Base-by-base conservation (phyloP, 2,329 filamentous ascomycete genomes). In the Chrysosporium queenslandicum region DNA sequence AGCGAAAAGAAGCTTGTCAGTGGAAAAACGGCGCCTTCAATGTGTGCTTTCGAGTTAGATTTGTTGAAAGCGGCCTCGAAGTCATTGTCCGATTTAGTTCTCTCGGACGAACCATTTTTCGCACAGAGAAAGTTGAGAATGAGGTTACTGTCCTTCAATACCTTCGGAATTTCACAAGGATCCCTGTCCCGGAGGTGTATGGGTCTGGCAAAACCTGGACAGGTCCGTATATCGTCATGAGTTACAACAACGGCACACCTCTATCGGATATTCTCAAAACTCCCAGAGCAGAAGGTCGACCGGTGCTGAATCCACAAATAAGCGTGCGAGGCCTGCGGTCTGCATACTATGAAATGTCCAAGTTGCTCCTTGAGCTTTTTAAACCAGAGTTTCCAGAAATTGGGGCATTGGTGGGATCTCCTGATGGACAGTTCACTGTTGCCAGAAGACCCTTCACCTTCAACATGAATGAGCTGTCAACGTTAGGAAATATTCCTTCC, bases 21-120 rank as follows among this genome's bases (percentile, higher is more conserved):
- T 57, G 60, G 34, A 46, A 56, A n/a, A 63, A 60, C 39, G 62
- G 65, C 20, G 60, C 62, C 46, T 67, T 65, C 29, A 66, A 66
- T 57, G 39, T 65, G 16, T 64, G 63, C 46, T 66, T 62, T 49
- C 57, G 58, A 40, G 62, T 67, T 46, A 62, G 58, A 16, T 64
- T 57, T 46, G 32, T 36, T 36, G 32, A 36, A 4, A 36, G 32
- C 32, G 32, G 32, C 8, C 32, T n/a, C 32, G 32, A 36, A 16
- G 34, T n/a, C n/a, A n/a, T n/a, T n/a, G n/a, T n/a, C n/a, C n/a
- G n/a, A n/a, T n/a, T n/a, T n/a, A n/a, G n/a, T n/a, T n/a, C n/a
- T n/a, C 60, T 64, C 36, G 64, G 65, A 45, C 59, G 58, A 23
- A 54, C 55, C 23, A 49, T 59, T 16, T 61, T 60, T 46, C 61